A percentile compares a stretch with the other conserved stretches of the same genome.
phyloP scores from a whole-genome alignment of 2,329 filamentous ascomycete species.

The Trichothecium sympodiale region DNA sequence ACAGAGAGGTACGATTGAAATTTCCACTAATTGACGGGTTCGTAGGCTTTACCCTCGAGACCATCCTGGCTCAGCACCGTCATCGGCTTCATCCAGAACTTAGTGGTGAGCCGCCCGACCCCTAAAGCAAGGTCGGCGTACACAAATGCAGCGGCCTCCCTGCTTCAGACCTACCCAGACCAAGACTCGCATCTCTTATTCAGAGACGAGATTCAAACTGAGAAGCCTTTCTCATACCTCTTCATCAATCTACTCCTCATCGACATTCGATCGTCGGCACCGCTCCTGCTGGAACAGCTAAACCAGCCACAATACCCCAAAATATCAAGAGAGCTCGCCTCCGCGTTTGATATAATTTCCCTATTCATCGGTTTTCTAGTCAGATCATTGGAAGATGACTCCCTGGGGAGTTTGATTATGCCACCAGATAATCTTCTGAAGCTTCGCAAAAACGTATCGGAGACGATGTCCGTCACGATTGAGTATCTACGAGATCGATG shows the following conservation, averaged over 20 bases:
- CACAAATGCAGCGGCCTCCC: conserved; percentile 44
- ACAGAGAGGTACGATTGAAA: neutral
- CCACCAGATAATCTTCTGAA: conserved; percentile 49
- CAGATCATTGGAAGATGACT: conserved; percentile 38
- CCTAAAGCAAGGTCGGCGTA: conserved; percentile 45
- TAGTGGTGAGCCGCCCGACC: conserved; percentile 45
- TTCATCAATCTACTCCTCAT: conserved; percentile 55
- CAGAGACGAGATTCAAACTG: conserved; percentile 23
- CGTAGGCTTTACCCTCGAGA: conserved; percentile 23
- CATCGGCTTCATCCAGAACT: conserved; percentile 35
- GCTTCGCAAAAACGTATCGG: conserved; percentile 47
- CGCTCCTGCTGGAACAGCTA: conserved; percentile 45
- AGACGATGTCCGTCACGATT: conserved; percentile 51
- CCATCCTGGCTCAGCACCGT: conserved; percentile 43
- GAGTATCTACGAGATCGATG: conserved; percentile 61
- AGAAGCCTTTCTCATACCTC: conserved; percentile 49
- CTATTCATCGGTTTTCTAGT: conserved; percentile 49
- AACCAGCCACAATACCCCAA: conserved; percentile 41
- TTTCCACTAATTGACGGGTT: neutral
- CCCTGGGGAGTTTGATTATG: conserved; percentile 28
- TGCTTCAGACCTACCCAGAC: conserved; percentile 44
- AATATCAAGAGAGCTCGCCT: conserved; percentile 42
- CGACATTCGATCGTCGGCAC: conserved; percentile 52
- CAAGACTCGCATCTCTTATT: conserved; percentile 40
- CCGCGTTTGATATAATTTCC: conserved; percentile 51